phyloP scores from a whole-genome alignment of 768 basidiomycete genomes.

The Auricularia auricula-judae region DNA sequence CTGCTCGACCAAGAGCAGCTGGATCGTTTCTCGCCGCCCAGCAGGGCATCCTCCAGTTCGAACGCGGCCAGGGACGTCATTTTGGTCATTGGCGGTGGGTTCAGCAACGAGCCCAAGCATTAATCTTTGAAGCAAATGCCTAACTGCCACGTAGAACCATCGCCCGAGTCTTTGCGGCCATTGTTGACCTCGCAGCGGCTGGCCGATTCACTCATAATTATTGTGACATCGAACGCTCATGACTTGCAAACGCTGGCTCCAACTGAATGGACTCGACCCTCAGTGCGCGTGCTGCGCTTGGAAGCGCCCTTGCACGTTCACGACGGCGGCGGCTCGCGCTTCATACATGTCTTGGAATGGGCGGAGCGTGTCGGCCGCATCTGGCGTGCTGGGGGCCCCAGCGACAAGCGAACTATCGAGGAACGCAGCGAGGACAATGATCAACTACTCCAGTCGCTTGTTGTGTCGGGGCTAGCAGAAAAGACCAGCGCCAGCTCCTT shows the following conservation, averaged over 20 bases:
- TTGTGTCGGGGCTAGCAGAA: slow-evolving; percentile 12
- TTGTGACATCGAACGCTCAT: slow-evolving; percentile 16
- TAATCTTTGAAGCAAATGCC: too few species aligned
- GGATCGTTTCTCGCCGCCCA: slow-evolving; percentile 12
- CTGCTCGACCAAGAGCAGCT: slow-evolving; percentile 18
- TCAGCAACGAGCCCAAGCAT: neutral
- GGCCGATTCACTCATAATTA: slow-evolving; percentile 26
- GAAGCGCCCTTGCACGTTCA: slow-evolving; percentile 22
- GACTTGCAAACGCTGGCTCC: slow-evolving; percentile 17
- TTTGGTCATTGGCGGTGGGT: slow-evolving; percentile 28
- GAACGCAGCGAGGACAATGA: neutral
- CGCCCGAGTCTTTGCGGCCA: slow-evolving; percentile 21
- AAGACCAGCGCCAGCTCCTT: slow-evolving; percentile 52
- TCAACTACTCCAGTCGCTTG: neutral
- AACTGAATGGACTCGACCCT: slow-evolving; percentile 17
- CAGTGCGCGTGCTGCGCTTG: slow-evolving; percentile 25
- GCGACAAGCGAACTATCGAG: neutral
- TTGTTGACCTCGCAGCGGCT: slow-evolving; percentile 24
- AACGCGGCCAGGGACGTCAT: slow-evolving; percentile 21
- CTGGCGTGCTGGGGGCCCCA: slow-evolving; percentile 19
- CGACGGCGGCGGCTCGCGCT: slow-evolving; percentile 22
- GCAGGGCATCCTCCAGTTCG: slow-evolving; percentile 6
- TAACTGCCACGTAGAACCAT: slow-evolving; percentile 16
- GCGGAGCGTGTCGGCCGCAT: slow-evolving; percentile 27
- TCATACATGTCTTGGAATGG: slow-evolving; percentile 28